These are phyloP conservation scores for Microsporum canis DNA, from an alignment of 2,329 filamentous ascomycete species.

Conservation along the genomic window DNA sequence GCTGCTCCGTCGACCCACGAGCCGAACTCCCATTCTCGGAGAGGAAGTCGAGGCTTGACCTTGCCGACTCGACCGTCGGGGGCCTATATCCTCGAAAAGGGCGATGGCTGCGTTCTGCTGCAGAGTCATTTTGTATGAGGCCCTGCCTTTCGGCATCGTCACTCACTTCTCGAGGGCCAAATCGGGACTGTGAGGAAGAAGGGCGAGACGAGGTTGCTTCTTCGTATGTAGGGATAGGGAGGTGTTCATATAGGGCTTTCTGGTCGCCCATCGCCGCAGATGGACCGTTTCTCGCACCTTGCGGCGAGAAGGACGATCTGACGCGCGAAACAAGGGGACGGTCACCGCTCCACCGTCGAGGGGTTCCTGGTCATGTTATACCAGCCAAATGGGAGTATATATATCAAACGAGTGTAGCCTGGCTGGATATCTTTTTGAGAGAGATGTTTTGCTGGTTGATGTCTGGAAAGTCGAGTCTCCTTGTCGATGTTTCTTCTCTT, in stretches of 20 bases:
- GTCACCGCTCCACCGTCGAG: conserved; percentile 1
- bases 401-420: not conserved
- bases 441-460: not conserved
- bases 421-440: not conserved
- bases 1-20: conserved; percentile 47
- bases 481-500: not conserved
- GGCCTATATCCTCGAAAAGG: conserved; percentile 48
- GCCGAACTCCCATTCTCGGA: conserved; percentile 43
- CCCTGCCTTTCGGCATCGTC: conserved; percentile 67
- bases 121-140: conserved; percentile 49
- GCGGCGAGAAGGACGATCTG: not conserved
- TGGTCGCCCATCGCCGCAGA: conserved; percentile 37
- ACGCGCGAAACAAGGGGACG: not conserved
- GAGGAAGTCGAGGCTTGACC: conserved; percentile 47
- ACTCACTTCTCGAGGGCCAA: conserved; percentile 49
- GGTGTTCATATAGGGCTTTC: conserved; percentile 48
- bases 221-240: conserved; percentile 73
- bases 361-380: conserved; percentile 8
- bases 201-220: conserved; percentile 58
- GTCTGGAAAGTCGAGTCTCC: not conserved
- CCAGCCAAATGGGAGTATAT: not conserved
- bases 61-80: conserved; percentile 73
- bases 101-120: conserved; percentile 29
- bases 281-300: conserved; percentile 5
- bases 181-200: conserved; percentile 38